Conservation (phyloP, 1,139 yeast genomes). For the Protomyces lactucae-debilis region DNA sequence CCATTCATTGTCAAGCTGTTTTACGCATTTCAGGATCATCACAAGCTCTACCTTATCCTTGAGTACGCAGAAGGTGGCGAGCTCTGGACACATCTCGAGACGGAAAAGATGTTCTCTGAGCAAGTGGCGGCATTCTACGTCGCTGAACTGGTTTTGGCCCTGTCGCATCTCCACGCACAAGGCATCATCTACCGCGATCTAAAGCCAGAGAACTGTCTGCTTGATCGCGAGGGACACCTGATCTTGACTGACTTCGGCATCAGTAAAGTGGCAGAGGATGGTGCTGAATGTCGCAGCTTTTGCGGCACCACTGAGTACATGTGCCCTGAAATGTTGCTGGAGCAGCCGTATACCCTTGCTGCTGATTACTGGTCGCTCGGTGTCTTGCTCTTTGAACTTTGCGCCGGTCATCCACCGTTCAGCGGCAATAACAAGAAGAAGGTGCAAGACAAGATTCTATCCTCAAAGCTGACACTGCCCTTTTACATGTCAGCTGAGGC, state of each 20-base stretch:
- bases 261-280: constrained; percentile 90
- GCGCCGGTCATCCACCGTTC: constrained; percentile 91
- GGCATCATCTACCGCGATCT: constrained; percentile 95
- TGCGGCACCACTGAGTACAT: constrained; percentile 50
- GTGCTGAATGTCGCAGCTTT: constrained; percentile 67
- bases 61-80: constrained; percentile 97
- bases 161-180: constrained; percentile 88
- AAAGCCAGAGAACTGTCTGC: constrained; percentile 85
- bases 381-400: constrained; percentile 76
- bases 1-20: constrained; percentile 87
- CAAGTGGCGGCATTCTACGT: constrained; percentile 84
- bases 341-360: constrained; percentile 75
- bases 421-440: constrained; percentile 82
- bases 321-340: constrained; percentile 90
- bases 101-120: constrained; percentile 78
- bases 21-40: constrained; percentile 96
- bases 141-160: constrained; percentile 85
- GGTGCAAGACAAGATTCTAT: constrained; percentile 74
- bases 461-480: constrained; percentile 70
- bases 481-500: constrained; percentile 79
- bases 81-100: constrained; percentile 98
- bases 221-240: constrained; percentile 89
- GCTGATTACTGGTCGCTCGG: constrained; percentile 99
- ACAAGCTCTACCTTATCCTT: constrained; percentile 95
- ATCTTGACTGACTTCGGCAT: constrained; percentile 95